These are phyloP conservation scores for Trichoderma afroharzianum DNA, from an alignment of 2,329 filamentous ascomycete species.

Conservation along the genomic window DNA sequence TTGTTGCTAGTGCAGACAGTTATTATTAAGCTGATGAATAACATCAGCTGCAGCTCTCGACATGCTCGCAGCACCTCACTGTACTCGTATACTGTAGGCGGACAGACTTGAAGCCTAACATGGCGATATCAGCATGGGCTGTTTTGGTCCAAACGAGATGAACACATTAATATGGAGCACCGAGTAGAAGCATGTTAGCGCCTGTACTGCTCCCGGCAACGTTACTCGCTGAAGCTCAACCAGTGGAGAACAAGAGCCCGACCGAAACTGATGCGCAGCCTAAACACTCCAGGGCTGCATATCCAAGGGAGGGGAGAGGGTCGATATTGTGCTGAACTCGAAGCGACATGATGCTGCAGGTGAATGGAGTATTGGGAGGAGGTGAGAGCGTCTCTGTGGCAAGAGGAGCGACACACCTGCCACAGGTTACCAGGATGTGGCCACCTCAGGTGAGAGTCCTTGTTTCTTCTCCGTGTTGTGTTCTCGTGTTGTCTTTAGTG, in stretches of 20 bases:
- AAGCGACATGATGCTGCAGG: neutral
- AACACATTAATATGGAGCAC: neutral
- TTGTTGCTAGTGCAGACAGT: neutral
- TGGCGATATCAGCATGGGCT: neutral
- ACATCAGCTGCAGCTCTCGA: neutral
- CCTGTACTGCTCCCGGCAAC: neutral
- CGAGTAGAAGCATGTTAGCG: neutral
- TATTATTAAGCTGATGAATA: neutral
- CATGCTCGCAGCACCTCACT: neutral
- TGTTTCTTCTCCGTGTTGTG: neutral
- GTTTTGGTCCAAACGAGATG: neutral
- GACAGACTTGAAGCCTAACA: neutral
- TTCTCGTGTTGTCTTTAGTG: neutral
- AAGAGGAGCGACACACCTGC: neutral
- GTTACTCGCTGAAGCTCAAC: constrained; percentile 2
- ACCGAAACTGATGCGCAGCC: constrained; percentile 12
- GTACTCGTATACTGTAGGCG: neutral
- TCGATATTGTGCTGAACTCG: constrained; percentile 2
- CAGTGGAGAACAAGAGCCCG: constrained; percentile 7
- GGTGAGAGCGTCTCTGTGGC: neutral
- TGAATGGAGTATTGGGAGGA: neutral
- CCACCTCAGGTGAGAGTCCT: neutral
- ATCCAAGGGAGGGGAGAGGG: neutral
- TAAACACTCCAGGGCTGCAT: neutral
- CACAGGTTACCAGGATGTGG: neutral